Base-by-base conservation (phyloP, 2,329 filamentous ascomycete species). In the Cladobotryum mycophilum region DNA sequence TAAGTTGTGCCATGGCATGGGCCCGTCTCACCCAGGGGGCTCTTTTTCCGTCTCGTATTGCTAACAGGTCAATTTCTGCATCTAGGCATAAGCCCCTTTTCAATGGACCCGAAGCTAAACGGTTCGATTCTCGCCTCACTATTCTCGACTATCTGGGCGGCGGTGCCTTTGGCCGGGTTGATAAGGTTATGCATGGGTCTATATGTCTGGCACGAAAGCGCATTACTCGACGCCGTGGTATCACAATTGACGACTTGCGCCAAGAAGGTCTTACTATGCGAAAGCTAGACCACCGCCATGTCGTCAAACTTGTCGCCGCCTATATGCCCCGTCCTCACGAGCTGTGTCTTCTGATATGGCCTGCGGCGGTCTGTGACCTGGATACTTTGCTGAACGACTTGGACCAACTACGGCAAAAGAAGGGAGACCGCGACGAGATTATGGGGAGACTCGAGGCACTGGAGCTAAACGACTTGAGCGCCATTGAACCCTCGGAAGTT, bases 241-340 rank as follows among this genome's bases (percentile, higher is more conserved):
- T 67, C 37, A 67, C 66, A 4, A 65, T 76, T 13, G 67, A 74
- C 9, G 63, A 66, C 45, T 59, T 76, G 43, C 67, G 71, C 41
- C 67, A 72, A 52, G 73, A 77, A 59, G 71, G 71, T 25, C 61
- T 72, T 52, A 71, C 71, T 4, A 76, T 76, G 73, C 70, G 73
- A 52, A 69, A 69, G 52, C 64, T 77, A 8, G 67, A 69, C 38
- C 74, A 77, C 54, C 68, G 69, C 42, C 74, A 76, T 57, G 71
- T 77, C 43, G 67, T 76, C 50, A 72, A 68, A 57, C 59, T 76
- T 18, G 68, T 76, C 15, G 74, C 73, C 2, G 72, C 74, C 1
- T 77, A 77, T 55, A 70, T 69, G 38, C 63, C 66, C 5, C 66
- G 65, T 20, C 61, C 59, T 9, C 65, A 68, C 51, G 64, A 73